Conservation (phyloP, 2,329 filamentous ascomycete species). For the Tolypocladium ophioglossoides region DNA sequence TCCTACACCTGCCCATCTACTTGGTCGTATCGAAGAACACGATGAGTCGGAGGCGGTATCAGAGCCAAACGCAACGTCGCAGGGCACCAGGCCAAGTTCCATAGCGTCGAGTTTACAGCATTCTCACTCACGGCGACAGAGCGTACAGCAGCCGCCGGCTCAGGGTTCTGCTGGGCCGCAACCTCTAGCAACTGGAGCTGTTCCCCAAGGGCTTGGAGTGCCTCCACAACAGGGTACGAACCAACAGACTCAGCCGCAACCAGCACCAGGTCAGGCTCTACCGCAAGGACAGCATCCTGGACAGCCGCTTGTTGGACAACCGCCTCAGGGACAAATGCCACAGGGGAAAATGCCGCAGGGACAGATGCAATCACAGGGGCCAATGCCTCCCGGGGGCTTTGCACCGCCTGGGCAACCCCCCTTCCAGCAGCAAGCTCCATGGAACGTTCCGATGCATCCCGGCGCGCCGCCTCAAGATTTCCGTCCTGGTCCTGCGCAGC, state of each 20-base stretch:
- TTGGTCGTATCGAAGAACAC: constrained; percentile 8
- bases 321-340: not conserved
- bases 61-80: not conserved
- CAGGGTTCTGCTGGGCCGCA: not conserved
- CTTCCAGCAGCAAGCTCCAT: not conserved
- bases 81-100: not conserved
- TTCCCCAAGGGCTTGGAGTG: not conserved
- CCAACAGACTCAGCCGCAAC: not conserved
- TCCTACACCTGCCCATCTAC: constrained; percentile 2
- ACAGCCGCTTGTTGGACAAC: not conserved
- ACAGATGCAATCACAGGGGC: not conserved
- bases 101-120: constrained; percentile 1
- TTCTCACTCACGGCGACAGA: not conserved
- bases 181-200: not conserved
- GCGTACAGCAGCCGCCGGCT: not conserved
- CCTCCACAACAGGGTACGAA: not conserved
- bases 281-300: not conserved
- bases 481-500: not conserved
- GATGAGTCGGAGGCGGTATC: constrained; percentile 4
- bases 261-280: not conserved
- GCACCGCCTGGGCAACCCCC: not conserved
- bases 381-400: not conserved
- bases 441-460: not conserved
- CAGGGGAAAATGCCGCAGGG: not conserved
- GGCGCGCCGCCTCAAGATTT: not conserved